A percentile compares a stretch with the other conserved stretches of the same genome.
Evolutionary conservation across 1,284 basidiomycete species (phyloP).

Genomic region (Malassezia japonica): DNA sequence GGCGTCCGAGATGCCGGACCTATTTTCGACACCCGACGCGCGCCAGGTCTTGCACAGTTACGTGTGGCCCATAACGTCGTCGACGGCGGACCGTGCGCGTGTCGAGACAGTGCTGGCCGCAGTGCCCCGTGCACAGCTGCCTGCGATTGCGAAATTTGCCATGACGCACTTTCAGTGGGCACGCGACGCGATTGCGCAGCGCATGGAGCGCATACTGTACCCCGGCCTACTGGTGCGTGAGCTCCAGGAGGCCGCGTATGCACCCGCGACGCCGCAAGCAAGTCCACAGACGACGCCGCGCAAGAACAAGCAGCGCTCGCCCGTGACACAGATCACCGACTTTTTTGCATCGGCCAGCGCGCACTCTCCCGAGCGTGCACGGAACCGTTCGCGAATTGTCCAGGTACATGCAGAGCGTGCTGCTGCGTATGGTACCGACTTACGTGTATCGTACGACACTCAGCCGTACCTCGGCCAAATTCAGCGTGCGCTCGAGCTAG

Average conservation of each 20-base stretch:
- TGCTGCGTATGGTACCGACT: background rate
- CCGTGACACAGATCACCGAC: background rate
- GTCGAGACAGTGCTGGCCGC: too few relatives aligned
- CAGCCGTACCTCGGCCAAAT: background rate
- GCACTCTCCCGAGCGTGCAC: background rate
- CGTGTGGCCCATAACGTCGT: conserved; percentile 2
- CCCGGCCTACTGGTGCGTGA: background rate
- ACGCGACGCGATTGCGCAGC: background rate
- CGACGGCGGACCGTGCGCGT: too few relatives aligned
- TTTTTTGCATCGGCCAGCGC: background rate
- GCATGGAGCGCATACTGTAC: conserved; percentile 2
- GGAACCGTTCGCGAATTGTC: background rate
- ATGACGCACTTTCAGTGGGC: conserved; percentile 2
- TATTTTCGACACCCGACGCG: background rate
- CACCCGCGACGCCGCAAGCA: background rate
- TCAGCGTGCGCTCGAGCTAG: too few relatives aligned
- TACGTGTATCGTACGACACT: background rate
- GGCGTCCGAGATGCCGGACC: conserved; percentile 14
- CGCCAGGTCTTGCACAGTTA: background rate
- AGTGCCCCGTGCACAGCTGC: background rate
- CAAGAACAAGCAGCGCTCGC: background rate
- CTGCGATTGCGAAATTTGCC: background rate
- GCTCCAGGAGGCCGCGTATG: background rate
- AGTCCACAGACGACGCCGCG: background rate
- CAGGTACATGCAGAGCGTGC: background rate